phyloP scores from a whole-genome alignment of 2,329 filamentous ascomycete species.

The Epichloe gansuensis region DNA sequence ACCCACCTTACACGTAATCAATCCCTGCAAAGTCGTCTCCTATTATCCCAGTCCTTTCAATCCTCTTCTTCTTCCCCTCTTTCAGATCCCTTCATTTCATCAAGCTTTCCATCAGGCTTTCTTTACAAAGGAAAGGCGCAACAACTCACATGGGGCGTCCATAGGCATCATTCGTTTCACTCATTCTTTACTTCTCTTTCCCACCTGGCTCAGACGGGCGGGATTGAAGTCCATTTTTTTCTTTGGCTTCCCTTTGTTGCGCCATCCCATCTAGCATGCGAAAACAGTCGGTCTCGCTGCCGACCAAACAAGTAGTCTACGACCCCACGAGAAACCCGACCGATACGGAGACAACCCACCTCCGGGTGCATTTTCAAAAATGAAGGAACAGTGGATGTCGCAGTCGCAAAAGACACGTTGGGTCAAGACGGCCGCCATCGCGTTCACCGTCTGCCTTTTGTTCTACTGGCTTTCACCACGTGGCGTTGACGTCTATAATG shows the following conservation, averaged over 20 bases:
- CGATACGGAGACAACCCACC: slow-evolving; percentile 42
- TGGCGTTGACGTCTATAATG: slow-evolving; percentile 41
- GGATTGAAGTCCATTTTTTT: slow-evolving; percentile 5
- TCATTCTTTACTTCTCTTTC: slow-evolving; percentile 5
- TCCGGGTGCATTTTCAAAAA: slow-evolving; percentile 37
- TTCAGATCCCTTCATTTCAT: neutral
- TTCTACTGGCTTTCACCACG: slow-evolving; percentile 53
- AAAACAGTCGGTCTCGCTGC: slow-evolving; percentile 52
- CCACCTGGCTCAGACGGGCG: neutral
- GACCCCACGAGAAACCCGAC: slow-evolving; percentile 53
- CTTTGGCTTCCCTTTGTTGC: slow-evolving; percentile 4
- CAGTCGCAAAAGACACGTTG: slow-evolving; percentile 54
- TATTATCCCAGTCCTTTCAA: neutral
- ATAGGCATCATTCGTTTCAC: slow-evolving; percentile 16
- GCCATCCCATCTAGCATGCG: slow-evolving; percentile 36
- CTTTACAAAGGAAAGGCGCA: neutral
- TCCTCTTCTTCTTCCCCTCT: neutral
- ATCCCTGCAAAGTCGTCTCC: neutral
- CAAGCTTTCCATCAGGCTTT: neutral
- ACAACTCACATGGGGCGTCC: slow-evolving; percentile 4
- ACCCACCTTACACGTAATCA: neutral
- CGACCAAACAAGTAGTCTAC: slow-evolving; percentile 45
- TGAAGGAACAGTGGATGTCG: slow-evolving; percentile 48
- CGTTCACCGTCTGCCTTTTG: slow-evolving; percentile 46
- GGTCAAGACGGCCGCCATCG: slow-evolving; percentile 51